Evolutionary conservation across 2,329 filamentous ascomycete genomes (phyloP).

Genomic region (Fusarium austroafricanum): DNA sequence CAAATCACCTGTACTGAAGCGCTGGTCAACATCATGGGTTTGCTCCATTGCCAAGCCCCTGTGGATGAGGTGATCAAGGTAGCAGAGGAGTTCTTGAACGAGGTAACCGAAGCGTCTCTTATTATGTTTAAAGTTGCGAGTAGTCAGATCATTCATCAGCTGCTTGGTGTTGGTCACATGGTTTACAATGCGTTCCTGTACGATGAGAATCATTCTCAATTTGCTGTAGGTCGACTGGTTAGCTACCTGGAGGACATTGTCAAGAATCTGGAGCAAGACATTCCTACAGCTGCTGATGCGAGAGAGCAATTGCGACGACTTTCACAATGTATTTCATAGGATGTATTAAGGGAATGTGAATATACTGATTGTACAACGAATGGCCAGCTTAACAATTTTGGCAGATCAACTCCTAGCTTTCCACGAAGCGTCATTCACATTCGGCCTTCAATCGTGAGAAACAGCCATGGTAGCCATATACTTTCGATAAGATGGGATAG

Average conservation of each 20-base stretch:
- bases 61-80: conserved; percentile 4
- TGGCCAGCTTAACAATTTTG: too few relatives aligned
- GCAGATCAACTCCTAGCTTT: background rate
- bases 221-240: background rate
- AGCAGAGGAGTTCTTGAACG: background rate
- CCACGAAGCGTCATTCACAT: rapidly evolving
- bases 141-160: background rate
- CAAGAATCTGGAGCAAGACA: conserved; percentile 1
- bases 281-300: background rate
- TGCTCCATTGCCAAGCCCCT: background rate
- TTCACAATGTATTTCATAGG: background rate
- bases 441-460: background rate
- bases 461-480: background rate
- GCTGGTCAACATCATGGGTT: background rate
- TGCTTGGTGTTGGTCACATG: background rate
- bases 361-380: background rate
- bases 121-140: conserved; percentile 6
- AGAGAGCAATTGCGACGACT: background rate
- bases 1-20: conserved; percentile 4
- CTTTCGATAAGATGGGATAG: background rate
- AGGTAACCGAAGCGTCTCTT: background rate
- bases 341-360: background rate
- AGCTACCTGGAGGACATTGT: background rate
- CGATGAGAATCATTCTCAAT: background rate
- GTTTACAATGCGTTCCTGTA: conserved; percentile 5